Base-by-base conservation (phyloP, 441 rosid species). In the Metrosideros polymorpha region DNA sequence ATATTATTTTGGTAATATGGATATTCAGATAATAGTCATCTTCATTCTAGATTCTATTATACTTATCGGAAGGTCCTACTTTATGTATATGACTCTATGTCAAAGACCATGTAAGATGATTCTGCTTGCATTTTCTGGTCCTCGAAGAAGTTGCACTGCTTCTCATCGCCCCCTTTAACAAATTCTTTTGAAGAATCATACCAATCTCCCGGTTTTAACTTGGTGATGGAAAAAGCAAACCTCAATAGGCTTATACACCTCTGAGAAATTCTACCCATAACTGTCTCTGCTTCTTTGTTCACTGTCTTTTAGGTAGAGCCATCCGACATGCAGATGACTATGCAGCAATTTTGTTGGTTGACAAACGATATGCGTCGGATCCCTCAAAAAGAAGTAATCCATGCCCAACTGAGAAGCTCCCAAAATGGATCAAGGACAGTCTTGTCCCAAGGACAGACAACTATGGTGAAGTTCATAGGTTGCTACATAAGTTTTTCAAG, bases 311-410 rank as follows among this genome's bases (percentile, higher is more conserved):
- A 97, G 99, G 99, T 86, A 91, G 99, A 90, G 99, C 98, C 51
- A 97, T 97, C 85, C 92, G 99, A 84, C 98, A 97, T 91, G 89
- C 90, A 85, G 95, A 95, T 86, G 99, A 96, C 89, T 94, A 96
- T 85, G 94, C 99, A 47, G 99, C 99, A 86, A 95, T 96, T 87
- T 89, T 97, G 91, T 92, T 97, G 90, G 98, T 96, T 45, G 99
- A 97, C 85, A 89, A n/a, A 61, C 96, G 99, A 12, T 96, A 95
- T 87, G 90, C 93, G 25, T 92, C 90, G 54, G 95, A 94, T 89
- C 90, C 97, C 76, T 91, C 92, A 7, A 92, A 88, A 91, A 89
- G 91, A 79, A 88, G 92, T 84, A 76, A 71, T 86, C 91, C 93
- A 82, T 96, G 92, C 88, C 98, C 97, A 71, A 89, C 94, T 84